Percentiles rank a stretch among this genome's conserved stretches.
phyloP scores from a whole-genome alignment of 495 filamentous ascomycete species.

The Beverwykella pulmonaria region DNA sequence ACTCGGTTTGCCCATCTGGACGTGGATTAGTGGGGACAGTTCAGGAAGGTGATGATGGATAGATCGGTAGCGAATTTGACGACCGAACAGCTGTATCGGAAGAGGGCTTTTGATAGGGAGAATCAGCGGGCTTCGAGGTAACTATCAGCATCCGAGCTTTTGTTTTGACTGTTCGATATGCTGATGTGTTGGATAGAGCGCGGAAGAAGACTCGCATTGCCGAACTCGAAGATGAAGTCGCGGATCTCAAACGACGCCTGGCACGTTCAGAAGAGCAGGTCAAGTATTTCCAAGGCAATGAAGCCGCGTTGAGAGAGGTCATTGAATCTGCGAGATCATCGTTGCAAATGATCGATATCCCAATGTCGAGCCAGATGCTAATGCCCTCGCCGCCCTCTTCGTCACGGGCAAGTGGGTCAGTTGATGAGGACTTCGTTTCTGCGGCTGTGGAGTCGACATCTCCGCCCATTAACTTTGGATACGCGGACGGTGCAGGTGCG shows the following conservation, averaged over 20 bases:
- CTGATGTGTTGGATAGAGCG: background rate
- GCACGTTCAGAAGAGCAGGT: background rate
- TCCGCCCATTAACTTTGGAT: background rate
- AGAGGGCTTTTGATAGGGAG: background rate
- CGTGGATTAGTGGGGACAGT: background rate
- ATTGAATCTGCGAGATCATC: background rate
- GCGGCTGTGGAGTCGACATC: background rate
- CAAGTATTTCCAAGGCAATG: background rate
- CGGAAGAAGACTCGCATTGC: constrained; percentile 1
- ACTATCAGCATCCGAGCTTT: background rate
- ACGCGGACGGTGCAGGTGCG: background rate
- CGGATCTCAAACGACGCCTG: background rate
- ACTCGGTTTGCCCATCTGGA: background rate
- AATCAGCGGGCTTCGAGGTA: constrained; percentile 2
- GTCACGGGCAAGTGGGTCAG: background rate
- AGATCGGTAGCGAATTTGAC: constrained; percentile 39
- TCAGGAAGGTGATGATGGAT: background rate
- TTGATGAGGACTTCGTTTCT: background rate
- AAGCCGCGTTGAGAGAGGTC: background rate
- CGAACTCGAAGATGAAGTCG: constrained; percentile 3
- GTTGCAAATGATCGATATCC: background rate
- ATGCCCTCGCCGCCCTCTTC: background rate
- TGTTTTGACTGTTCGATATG: too few species aligned
- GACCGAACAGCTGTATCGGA: constrained; percentile 2
- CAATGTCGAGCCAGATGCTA: background rate